phyloP scores from a whole-genome alignment of 139 green algal species.

The Mesotaenium endlicherianum region DNA sequence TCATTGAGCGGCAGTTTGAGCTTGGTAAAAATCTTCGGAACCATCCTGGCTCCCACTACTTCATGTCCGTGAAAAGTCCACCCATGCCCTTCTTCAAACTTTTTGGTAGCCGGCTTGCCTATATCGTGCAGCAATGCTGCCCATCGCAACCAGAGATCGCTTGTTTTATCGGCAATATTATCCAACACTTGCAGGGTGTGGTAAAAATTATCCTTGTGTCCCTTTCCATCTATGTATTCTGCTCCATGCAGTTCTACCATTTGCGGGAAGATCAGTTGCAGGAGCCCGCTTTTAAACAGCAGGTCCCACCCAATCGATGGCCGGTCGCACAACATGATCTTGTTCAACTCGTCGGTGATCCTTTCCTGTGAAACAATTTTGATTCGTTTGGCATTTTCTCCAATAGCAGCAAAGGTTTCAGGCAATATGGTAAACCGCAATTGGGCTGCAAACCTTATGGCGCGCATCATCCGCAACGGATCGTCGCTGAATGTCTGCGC shows the following conservation, averaged over 20 bases:
- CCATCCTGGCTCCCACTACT: background rate
- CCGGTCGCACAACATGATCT: too few relatives aligned
- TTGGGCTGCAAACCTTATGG: too few relatives aligned
- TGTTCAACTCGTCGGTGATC: too few relatives aligned
- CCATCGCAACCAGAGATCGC: background rate
- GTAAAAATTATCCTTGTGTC: conserved; percentile 2
- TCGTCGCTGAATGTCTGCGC: too few relatives aligned
- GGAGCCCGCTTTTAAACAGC: too few relatives aligned
- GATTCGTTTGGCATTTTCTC: too few relatives aligned
- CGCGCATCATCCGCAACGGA: too few relatives aligned
- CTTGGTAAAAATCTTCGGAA: background rate
- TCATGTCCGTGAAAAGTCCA: background rate
- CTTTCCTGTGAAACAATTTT: too few relatives aligned
- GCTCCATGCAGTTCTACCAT: background rate
- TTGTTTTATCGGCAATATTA: background rate
- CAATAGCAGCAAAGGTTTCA: too few relatives aligned
- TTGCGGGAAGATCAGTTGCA: too few relatives aligned
- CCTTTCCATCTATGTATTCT: background rate
- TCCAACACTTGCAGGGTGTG: background rate
- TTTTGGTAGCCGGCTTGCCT: background rate
- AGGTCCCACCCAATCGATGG: too few relatives aligned
- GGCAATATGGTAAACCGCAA: too few relatives aligned
- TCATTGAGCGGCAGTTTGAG: background rate
- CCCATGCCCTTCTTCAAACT: background rate
- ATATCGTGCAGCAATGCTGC: background rate